Conservation (phyloP, 2,329 filamentous ascomycete genomes). For the Apiospora malaysiana region DNA sequence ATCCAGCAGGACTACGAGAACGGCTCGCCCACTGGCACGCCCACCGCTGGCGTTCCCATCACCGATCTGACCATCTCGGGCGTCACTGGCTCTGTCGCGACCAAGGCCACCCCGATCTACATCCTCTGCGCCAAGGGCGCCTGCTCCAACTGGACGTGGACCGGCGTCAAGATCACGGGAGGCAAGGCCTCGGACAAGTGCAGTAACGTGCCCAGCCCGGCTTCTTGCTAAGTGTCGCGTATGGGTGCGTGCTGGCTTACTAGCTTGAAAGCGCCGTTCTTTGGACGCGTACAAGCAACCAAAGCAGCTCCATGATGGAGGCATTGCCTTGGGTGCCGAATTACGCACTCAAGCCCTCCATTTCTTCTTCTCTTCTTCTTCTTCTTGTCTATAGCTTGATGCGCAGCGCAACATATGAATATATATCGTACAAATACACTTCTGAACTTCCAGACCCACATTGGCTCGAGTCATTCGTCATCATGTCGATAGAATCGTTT, state of each 20-base stretch:
- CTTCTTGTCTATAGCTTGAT: conserved; percentile 14
- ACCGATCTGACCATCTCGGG: conserved; percentile 47
- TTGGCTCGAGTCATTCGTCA: not conserved
- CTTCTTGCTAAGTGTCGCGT: conserved; percentile 30
- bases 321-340: not conserved
- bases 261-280: not conserved
- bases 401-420: not conserved
- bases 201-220: conserved; percentile 54
- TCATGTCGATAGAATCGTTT: not conserved
- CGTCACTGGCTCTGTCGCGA: conserved; percentile 46
- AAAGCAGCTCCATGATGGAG: too few species aligned
- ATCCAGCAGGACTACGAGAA: conserved; percentile 55
- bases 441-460: not conserved
- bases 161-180: conserved; percentile 42
- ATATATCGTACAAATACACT: not conserved
- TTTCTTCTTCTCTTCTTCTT: not conserved
- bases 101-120: conserved; percentile 39
- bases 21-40: conserved; percentile 44
- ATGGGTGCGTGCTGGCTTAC: not conserved
- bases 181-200: conserved; percentile 58
- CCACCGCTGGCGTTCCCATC: conserved; percentile 54
- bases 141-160: conserved; percentile 45
- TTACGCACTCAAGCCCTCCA: not conserved
- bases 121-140: conserved; percentile 46
- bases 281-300: not conserved